Base-by-base conservation (phyloP, 148 eudicot species). In the Gaultheria prostrata region DNA sequence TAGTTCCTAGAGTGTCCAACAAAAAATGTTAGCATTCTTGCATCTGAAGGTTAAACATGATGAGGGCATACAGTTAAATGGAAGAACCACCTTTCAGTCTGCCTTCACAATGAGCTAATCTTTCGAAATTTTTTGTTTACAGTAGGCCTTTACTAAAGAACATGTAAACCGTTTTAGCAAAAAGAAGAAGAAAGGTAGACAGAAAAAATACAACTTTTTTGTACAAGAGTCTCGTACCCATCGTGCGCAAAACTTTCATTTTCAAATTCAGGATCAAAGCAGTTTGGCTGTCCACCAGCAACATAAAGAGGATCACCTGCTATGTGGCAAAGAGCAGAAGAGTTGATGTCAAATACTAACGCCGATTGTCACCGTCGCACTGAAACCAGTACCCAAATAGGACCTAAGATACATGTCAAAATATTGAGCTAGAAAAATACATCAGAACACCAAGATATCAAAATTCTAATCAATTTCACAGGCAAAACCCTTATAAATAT, bases 251-350 rank as follows among this genome's bases (percentile, higher is more conserved):
- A 91, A 80, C 88, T 90, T 87, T 88, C 93, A 87, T 90, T 93
- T 35, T 70, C 86, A 82, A 72, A 21, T 76, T 93, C 95, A 86
- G 83, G 79, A 88, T 87, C 87, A 81, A 84, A 86, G 84, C 86
- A 89, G 43, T 86, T 86, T 76, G 98, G 98, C 84, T 87, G 91
- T 80, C 99, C 99, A 75, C 98, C 99, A 80, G 86, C 82, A 79
- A 89, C 81, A 86, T 96, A 96, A 49, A 96, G 95, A 69, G 99
- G 99, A 89, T 94, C 99, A 82, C 92, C 99, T 96, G 93, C 83
- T 46, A 90, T 83, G 76, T 53, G 83, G 45, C 76, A 84, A 32
- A 83, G 17, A 69, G 50, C 28, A 6, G 26, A 76, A 83, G 26
- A 46, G 59, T 50, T 54, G 39, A 59, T 63, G 53, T 87, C 69